A percentile compares a stretch with the other conserved stretches of the same genome.
These are phyloP conservation scores for Yarrowia deformans DNA, from an alignment of 805 yeast species.

Conservation along the genomic window DNA sequence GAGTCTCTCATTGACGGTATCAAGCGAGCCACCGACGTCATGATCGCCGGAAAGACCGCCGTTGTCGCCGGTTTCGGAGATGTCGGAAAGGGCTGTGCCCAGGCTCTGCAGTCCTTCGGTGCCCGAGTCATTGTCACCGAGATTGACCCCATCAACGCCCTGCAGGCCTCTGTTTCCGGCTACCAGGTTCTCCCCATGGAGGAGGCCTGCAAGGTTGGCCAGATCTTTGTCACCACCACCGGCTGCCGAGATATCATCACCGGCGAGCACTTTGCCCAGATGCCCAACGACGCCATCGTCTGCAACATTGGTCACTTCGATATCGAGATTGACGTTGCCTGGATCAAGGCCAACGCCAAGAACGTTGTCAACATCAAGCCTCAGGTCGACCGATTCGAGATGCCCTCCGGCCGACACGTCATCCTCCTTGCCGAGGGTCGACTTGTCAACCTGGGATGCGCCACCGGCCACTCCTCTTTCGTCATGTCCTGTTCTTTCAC, in stretches of 20 bases:
- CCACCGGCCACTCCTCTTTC: conserved; percentile 98
- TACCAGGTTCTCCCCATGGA: conserved; percentile 96
- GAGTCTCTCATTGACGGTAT: conserved; percentile 98
- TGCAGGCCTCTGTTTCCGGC: conserved; percentile 99
- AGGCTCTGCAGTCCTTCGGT: conserved; percentile 99
- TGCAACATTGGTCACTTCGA: conserved; percentile 99
- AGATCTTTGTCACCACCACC: conserved; percentile 98
- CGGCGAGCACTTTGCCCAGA: conserved; percentile 80
- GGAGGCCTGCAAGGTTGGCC: conserved; percentile 91
- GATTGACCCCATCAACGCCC: conserved; percentile 98
- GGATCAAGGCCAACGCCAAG: conserved; percentile 94
- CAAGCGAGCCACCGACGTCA: conserved; percentile 99
- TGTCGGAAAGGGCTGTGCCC: conserved; percentile 99
- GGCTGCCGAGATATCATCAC: conserved; percentile 99
- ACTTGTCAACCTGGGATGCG: conserved; percentile 98
- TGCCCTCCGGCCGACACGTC: conserved; percentile 88
- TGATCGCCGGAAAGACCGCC: conserved; percentile 99
- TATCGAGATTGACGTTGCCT: conserved; percentile 98
- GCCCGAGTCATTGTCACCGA: conserved; percentile 98
- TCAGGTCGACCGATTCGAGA: conserved; percentile 96
- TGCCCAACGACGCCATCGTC: conserved; percentile 99
- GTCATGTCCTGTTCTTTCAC: conserved; percentile 99
- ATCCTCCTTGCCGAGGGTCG: conserved; percentile 99
- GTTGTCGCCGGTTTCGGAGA: conserved; percentile 99
- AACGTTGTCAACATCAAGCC: conserved; percentile 97